A percentile compares a stretch with the other conserved stretches of the same genome.
These are phyloP conservation scores for Malus hybrid DNA, from an alignment of 331 rosid species.

Conservation along the genomic window DNA sequence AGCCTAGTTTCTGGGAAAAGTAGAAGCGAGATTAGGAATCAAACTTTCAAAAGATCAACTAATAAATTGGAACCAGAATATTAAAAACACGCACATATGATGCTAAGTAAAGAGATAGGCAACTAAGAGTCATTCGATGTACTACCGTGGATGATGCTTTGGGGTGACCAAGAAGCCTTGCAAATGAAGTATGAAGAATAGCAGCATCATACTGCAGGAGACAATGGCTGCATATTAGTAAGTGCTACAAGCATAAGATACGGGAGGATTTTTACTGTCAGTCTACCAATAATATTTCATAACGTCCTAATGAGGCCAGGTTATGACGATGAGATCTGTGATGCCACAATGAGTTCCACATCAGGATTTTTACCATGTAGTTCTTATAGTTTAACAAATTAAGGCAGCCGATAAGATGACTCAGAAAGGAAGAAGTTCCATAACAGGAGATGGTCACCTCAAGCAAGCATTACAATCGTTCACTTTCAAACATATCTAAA, in stretches of 20 bases:
- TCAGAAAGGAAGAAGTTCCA: neutral
- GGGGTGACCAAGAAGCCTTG: conserved; percentile 89
- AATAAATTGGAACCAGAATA: neutral
- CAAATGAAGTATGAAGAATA: conserved; percentile 93
- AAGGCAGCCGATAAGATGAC: neutral
- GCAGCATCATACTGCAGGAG: conserved; percentile 73
- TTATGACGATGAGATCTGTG: neutral
- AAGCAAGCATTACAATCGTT: neutral
- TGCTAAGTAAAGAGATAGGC: neutral
- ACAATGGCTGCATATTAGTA: conserved; percentile 20
- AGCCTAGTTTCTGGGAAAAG: neutral
- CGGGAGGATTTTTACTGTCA: neutral
- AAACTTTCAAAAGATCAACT: neutral
- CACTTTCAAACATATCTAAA: neutral
- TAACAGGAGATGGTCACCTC: neutral
- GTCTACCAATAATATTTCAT: neutral
- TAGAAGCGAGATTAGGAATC: neutral
- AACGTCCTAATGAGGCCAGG: neutral
- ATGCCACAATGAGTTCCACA: neutral
- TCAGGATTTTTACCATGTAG: neutral
- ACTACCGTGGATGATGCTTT: conserved; percentile 42
- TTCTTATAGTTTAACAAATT: neutral
- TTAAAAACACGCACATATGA: neutral
- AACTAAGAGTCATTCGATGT: neutral
- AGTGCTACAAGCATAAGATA: neutral